A percentile compares a stretch with the other conserved stretches of the same genome.
Conservation (phyloP, 176 grass and related monocot genomes). For the Cocos nucifera region DNA sequence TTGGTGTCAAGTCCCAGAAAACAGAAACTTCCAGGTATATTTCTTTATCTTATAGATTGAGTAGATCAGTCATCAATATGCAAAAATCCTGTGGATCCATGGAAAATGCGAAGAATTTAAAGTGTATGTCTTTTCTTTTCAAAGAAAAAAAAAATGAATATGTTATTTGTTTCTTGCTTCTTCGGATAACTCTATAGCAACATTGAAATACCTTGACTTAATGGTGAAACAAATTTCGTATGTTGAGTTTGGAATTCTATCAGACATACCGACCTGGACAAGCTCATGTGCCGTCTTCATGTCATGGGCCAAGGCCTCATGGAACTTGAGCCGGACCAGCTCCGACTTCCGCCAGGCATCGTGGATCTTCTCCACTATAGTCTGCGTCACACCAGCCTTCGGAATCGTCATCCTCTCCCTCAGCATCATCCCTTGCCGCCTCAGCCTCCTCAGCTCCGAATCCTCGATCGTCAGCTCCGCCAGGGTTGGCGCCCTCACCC, state of each 20-base stretch:
- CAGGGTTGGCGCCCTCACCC: conserved; percentile 62
- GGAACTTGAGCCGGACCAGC: conserved; percentile 84
- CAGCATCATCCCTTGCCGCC: conserved; percentile 50
- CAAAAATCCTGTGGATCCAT: too few relatives aligned
- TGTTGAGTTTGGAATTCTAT: too few relatives aligned
- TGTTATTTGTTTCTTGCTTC: too few relatives aligned
- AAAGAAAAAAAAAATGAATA: too few relatives aligned
- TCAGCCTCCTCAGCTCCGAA: conserved; percentile 63
- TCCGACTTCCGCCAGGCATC: conserved; percentile 94
- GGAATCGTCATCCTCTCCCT: conserved; percentile 79
- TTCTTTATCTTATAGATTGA: too few relatives aligned
- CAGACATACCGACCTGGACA: conserved; percentile 50
- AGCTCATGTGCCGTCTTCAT: conserved; percentile 92
- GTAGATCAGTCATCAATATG: too few relatives aligned
- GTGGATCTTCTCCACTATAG: conserved; percentile 75
- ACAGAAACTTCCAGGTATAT: too few relatives aligned
- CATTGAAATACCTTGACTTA: background rate
- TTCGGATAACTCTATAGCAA: too few relatives aligned
- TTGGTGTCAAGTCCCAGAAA: too few relatives aligned
- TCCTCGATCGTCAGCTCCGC: conserved; percentile 92
- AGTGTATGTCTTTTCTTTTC: too few relatives aligned
- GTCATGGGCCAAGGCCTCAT: conserved; percentile 74
- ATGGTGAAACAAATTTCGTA: too few relatives aligned
- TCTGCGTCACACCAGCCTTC: conserved; percentile 83
- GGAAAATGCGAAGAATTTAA: too few relatives aligned